phyloP scores from a whole-genome alignment of 495 filamentous ascomycete species.

The Aspergillus nanangensis region DNA sequence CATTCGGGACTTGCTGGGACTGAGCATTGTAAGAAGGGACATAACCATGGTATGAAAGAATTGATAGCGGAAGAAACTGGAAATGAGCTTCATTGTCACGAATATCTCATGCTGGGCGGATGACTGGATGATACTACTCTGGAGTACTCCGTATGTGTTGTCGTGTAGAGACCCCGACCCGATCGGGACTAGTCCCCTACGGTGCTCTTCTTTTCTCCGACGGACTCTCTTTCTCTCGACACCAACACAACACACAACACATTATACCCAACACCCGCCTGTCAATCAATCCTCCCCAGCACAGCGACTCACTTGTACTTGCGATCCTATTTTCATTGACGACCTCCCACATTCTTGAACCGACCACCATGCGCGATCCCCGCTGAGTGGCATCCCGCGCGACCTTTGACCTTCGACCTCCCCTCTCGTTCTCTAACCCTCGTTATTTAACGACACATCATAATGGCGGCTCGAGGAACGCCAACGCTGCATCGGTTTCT shows the following conservation, averaged over 20 bases:
- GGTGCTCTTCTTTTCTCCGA: neutral
- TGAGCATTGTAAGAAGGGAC: neutral
- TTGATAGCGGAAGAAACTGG: neutral
- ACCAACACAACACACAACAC: neutral
- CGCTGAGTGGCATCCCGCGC: too few species aligned
- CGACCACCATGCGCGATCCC: neutral
- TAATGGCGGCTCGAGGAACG: too few species aligned
- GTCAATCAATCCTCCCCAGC: neutral
- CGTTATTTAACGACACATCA: too few species aligned
- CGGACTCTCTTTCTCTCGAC: neutral
- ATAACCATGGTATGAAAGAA: neutral
- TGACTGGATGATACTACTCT: neutral
- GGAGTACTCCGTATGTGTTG: neutral
- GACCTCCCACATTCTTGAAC: neutral
- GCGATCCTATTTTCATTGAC: constrained; percentile 42
- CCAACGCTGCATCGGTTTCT: constrained; percentile 55
- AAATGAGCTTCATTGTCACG: neutral
- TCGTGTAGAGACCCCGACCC: neutral
- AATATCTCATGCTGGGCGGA: neutral
- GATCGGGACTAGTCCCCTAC: neutral
- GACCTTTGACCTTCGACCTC: too few species aligned
- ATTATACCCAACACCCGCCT: neutral
- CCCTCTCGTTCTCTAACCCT: too few species aligned
- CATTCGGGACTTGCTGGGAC: neutral
- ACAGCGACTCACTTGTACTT: constrained; percentile 21